Percentiles rank a stretch among this genome's conserved stretches.
Evolutionary conservation across 129 eudicot species (phyloP).

Genomic region (Pulicaria dysenterica): DNA sequence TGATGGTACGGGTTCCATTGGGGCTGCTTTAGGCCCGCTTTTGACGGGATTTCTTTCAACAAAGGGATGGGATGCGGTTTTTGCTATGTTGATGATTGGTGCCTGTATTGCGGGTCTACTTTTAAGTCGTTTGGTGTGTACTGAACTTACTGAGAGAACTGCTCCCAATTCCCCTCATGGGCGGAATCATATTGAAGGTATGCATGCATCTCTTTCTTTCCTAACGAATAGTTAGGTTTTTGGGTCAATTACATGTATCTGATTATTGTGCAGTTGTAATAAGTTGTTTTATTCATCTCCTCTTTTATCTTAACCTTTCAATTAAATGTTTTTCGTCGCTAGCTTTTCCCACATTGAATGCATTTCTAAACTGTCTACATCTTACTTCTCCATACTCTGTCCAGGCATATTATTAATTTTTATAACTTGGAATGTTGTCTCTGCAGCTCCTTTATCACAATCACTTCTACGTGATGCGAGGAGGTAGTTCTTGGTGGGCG

Average conservation of each 20-base stretch:
- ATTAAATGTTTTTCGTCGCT: not conserved
- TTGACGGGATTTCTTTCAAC: slow-evolving; percentile 82
- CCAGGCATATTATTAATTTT: not conserved
- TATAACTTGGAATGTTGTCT: not conserved
- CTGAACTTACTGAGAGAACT: slow-evolving; percentile 54
- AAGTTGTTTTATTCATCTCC: no score
- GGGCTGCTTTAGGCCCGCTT: slow-evolving; percentile 94
- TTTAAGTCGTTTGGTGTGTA: slow-evolving; percentile 59
- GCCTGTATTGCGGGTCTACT: slow-evolving; percentile 83
- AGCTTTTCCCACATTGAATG: no score
- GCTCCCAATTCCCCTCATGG: slow-evolving; percentile 22
- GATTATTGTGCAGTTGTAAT: not conserved
- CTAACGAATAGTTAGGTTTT: no score
- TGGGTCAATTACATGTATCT: no score
- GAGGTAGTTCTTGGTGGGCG: slow-evolving; percentile 16
- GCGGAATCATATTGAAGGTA: slow-evolving; percentile 44
- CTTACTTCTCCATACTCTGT: no score
- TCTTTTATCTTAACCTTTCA: not conserved
- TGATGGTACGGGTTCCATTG: slow-evolving; percentile 94
- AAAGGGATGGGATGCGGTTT: slow-evolving; percentile 87
- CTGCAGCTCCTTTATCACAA: slow-evolving; percentile 37
- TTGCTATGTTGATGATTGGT: slow-evolving; percentile 67
- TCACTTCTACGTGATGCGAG: slow-evolving; percentile 34
- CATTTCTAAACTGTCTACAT: no score
- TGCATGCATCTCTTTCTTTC: not conserved